phyloP scores from a whole-genome alignment of 2,329 filamentous ascomycete species.

The Pseudocercospora musae region DNA sequence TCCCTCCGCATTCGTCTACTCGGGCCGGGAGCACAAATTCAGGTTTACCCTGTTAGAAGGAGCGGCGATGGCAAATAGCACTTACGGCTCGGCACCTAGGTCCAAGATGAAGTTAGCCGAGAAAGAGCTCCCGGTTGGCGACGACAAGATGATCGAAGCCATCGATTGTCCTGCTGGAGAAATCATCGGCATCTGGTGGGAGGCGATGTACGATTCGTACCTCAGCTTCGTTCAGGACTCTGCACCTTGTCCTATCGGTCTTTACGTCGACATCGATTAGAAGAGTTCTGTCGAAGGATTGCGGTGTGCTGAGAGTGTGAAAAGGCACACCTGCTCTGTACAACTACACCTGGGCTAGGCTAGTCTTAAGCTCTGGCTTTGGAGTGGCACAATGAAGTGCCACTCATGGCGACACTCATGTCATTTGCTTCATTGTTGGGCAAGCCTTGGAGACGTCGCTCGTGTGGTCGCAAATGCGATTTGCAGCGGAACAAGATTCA shows the following conservation, averaged over 20 bases:
- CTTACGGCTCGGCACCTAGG: conserved; percentile 44
- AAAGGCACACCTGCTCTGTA: background rate
- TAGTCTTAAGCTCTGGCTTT: no score
- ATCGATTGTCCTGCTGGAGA: conserved; percentile 20
- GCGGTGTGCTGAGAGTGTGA: background rate
- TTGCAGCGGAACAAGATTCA: background rate
- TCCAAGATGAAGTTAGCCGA: conserved; percentile 11
- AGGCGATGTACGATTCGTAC: conserved; percentile 12
- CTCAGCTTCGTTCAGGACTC: conserved; percentile 20
- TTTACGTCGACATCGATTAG: conserved; percentile 4
- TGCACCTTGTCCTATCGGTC: conserved; percentile 7
- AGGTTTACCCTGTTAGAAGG: conserved; percentile 41
- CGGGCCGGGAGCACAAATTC: conserved; percentile 15
- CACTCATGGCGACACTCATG: background rate
- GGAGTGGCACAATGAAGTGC: no score
- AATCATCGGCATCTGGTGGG: conserved; percentile 15
- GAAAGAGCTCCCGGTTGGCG: conserved; percentile 16
- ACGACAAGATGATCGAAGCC: conserved; percentile 17
- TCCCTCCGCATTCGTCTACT: conserved; percentile 56
- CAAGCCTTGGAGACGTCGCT: background rate
- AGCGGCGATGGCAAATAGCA: conserved; percentile 50
- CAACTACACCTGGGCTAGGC: no score
- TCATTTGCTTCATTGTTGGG: background rate
- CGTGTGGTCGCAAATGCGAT: background rate
- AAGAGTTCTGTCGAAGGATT: background rate